phyloP scores from a whole-genome alignment of 305 asterid species.

The Petunia hybrid region DNA sequence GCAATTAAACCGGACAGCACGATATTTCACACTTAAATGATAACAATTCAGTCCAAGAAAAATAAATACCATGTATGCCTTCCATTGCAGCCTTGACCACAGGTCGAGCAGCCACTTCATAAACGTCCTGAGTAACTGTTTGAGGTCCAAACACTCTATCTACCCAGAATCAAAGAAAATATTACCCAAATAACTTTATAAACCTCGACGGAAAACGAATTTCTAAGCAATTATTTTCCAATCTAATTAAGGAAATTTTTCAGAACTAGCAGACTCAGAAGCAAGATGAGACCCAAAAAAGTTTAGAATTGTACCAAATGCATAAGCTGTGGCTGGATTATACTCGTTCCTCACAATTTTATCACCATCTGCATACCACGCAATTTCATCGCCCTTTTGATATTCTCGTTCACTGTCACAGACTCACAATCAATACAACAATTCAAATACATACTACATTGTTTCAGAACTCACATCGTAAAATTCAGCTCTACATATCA shows the following conservation, averaged over 20 bases:
- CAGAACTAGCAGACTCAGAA: not conserved
- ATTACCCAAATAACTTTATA: constrained; percentile 27
- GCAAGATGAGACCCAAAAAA: not conserved
- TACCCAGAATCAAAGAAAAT: constrained; percentile 42
- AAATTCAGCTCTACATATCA: too few species aligned
- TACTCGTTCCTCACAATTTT: constrained; percentile 87
- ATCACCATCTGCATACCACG: constrained; percentile 92
- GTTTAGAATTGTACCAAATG: constrained; percentile 68
- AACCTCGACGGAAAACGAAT: not conserved
- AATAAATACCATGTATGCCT: constrained; percentile 78
- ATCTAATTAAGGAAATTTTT: not conserved
- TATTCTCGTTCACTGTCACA: constrained; percentile 88
- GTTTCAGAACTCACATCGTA: constrained; percentile 36
- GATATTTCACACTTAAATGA: not conserved
- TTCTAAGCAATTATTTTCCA: constrained; percentile 1
- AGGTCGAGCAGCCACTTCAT: constrained; percentile 96
- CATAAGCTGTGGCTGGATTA: constrained; percentile 87
- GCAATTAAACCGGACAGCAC: constrained; percentile 25
- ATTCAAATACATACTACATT: constrained; percentile 40
- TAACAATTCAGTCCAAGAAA: not conserved
- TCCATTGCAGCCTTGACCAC: constrained; percentile 99
- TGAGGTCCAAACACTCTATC: constrained; percentile 94
- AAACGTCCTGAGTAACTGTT: constrained; percentile 85
- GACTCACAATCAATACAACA: constrained; percentile 39
- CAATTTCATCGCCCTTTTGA: constrained; percentile 92